Conservation (phyloP, 257 asterid species). For the Perilla frutescens region DNA sequence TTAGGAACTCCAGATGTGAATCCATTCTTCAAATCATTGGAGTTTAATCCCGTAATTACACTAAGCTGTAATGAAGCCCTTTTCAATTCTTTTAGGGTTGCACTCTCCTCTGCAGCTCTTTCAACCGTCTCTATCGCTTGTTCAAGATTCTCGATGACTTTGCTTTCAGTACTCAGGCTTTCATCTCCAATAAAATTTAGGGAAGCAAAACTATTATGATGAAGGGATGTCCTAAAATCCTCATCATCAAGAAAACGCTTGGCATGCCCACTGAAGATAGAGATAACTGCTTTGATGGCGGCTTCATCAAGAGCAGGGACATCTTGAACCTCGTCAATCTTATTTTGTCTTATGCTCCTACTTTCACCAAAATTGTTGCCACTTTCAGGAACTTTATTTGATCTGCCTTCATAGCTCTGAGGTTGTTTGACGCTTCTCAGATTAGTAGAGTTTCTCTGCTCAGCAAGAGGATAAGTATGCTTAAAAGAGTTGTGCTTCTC, state of each 20-base stretch:
- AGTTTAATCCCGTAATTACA: constrained; percentile 79
- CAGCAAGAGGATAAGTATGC: constrained; percentile 4
- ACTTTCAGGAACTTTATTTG: constrained; percentile 9
- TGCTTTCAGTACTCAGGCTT: constrained; percentile 51
- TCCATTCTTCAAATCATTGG: constrained; percentile 57
- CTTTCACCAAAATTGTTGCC: constrained; percentile 35
- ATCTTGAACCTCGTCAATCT: constrained; percentile 43
- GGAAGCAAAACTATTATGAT: constrained; percentile 62
- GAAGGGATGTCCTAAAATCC: constrained; percentile 71
- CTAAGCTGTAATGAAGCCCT: constrained; percentile 82
- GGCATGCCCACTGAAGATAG: constrained; percentile 60
- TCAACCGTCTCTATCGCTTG: constrained; percentile 77
- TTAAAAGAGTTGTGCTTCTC: constrained; percentile 41
- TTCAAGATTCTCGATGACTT: constrained; percentile 65
- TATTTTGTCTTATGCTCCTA: constrained; percentile 41
- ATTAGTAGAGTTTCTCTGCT: constrained; percentile 22
- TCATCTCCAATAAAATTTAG: constrained; percentile 52
- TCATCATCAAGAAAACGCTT: constrained; percentile 60
- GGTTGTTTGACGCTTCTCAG: constrained; percentile 28
- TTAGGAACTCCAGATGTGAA: constrained; percentile 75
- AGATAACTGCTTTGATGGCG: constrained; percentile 71
- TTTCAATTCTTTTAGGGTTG: constrained; percentile 61
- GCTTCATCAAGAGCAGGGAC: constrained; percentile 76
- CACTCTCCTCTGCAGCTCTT: constrained; percentile 60
- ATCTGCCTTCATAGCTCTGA: constrained; percentile 34